Conservation (phyloP, 148 eudicot species). For the Agrostemma githago region DNA sequence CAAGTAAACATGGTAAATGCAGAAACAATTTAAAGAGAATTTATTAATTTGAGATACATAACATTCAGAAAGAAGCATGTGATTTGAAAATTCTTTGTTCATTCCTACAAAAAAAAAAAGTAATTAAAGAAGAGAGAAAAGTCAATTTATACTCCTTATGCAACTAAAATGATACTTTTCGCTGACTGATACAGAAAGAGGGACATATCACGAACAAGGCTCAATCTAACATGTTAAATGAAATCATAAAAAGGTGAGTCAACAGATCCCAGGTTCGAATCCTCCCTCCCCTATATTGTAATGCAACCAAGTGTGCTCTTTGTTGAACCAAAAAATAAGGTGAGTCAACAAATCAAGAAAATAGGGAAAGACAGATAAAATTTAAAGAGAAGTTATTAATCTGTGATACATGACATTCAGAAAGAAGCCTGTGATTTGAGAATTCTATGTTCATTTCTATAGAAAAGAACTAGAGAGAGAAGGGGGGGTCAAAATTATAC, state of each 20-base stretch:
- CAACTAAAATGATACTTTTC: neutral
- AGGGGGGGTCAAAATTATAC: too few relatives aligned
- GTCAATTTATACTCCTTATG: too few relatives aligned
- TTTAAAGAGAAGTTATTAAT: neutral
- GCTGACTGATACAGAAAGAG: neutral
- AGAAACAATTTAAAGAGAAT: neutral
- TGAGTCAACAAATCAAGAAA: conserved; percentile 8
- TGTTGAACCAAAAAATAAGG: too few relatives aligned
- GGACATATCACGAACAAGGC: conserved; percentile 23
- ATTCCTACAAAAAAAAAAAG: too few relatives aligned
- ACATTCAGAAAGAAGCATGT: neutral
- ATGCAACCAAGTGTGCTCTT: too few relatives aligned
- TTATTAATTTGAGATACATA: neutral
- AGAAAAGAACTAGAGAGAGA: too few relatives aligned
- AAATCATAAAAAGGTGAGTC: neutral
- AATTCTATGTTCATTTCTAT: neutral
- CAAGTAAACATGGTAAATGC: conserved; percentile 5
- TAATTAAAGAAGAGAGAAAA: too few relatives aligned
- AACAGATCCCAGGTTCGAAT: too few relatives aligned
- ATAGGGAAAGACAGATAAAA: neutral
- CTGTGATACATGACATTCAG: neutral
- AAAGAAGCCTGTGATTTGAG: neutral
- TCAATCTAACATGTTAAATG: conserved; percentile 57
- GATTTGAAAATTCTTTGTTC: neutral
- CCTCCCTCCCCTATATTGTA: too few relatives aligned